Conservation (phyloP, 441 rosid species). For the Adansonia rubrostipa region DNA sequence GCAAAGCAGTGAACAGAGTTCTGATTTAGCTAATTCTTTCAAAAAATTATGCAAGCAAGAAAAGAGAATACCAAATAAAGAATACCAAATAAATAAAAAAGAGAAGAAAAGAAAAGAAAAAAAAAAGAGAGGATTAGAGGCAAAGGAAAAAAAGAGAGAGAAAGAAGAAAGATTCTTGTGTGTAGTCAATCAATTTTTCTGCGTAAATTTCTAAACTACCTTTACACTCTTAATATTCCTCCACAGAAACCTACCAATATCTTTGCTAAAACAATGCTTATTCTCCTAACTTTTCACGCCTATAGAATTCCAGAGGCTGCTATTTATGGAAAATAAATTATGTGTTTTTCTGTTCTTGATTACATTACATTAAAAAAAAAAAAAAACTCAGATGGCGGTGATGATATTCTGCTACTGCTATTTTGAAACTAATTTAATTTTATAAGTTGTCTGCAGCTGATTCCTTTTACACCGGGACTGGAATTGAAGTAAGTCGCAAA, state of each 20-base stretch:
- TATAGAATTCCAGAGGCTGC: constrained; percentile 33
- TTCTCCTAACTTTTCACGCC: constrained; percentile 25
- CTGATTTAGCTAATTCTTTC: constrained; percentile 2
- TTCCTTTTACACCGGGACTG: too few relatives aligned
- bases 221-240: constrained; percentile 24
- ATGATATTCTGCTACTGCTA: background rate
- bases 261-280: constrained; percentile 30
- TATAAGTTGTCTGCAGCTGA: too few relatives aligned
- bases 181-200: constrained; percentile 27
- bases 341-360: background rate
- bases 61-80: constrained; percentile 10
- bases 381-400: background rate
- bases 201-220: constrained; percentile 6
- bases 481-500: too few relatives aligned
- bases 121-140: too few relatives aligned
- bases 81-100: constrained; percentile 1
- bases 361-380: background rate
- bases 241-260: constrained; percentile 24
- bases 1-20: background rate
- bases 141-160: background rate
- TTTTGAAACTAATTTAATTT: background rate
- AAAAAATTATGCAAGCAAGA: background rate
- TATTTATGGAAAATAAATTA: constrained; percentile 24
- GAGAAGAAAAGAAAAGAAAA: too few relatives aligned
- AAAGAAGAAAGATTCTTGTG: constrained; percentile 16